Evolutionary conservation across 257 asterid species (phyloP), one percentile per base, ranked within the genome.

Genomic region (Solanum rostratum): DNA sequence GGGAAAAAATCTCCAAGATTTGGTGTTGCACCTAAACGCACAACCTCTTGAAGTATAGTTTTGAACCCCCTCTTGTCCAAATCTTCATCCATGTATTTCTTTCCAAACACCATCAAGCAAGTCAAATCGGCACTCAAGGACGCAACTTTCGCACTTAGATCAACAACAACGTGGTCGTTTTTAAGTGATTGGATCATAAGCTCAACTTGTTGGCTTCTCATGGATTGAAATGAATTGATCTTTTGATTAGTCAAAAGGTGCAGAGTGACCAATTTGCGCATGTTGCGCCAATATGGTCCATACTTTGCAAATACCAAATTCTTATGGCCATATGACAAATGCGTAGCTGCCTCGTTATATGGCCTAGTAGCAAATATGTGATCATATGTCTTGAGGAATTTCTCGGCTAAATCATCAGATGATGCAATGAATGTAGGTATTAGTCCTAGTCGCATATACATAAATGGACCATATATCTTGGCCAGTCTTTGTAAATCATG

Each of bases 301-400:
- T 63, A 27, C 0, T 8, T 62, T 24, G 68, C 43, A 33, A 87
- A 84, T 27, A 53, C 65, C 33, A 87, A 3, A 80, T n/a, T 81
- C 83, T 82, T 87, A 3, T 63, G 82, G 20, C 80, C 84, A 7
- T 87, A 74, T 18, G 84, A 30, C 3, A 87, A 9, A 52, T 84
- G 20, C 74, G 70, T 37, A 7, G 86, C 60, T 0, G 10, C 24
- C 54, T 87, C 84, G 5, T 81, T 45, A 50, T 82, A 7, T 73
- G 89, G 89, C 63, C 89, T 82, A 11, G 62, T 82, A 16, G 89
- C 87, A 69, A 87, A 87, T n/a, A 73, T 50, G 2, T 68, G 81
- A 54, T 82, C 89, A 19, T 83, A 6, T n/a, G 85, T 85, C 33
- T 78, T 87, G 33, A 87, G 83, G 83, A 87, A 76, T 46, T 59